These are phyloP conservation scores for Rhizopogon parksii DNA, from an alignment of 1,284 basidiomycete species.

Conservation along the genomic window DNA sequence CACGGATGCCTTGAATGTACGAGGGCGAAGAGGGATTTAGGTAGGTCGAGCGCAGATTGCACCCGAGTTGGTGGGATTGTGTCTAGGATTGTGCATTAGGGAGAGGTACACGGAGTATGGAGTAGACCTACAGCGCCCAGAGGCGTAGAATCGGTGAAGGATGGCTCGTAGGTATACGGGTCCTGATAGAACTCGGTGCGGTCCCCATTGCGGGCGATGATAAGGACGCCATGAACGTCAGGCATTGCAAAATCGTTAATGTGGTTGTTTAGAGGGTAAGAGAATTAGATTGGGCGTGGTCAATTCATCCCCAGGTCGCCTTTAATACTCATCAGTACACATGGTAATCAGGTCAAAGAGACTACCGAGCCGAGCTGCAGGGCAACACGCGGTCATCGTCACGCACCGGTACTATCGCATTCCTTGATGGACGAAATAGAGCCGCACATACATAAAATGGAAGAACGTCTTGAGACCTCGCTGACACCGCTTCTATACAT, in stretches of 20 bases:
- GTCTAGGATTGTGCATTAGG: constrained; percentile 32
- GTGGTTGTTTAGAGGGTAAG: neutral
- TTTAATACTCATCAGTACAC: neutral
- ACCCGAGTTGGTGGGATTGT: constrained; percentile 69
- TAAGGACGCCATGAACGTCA: constrained; percentile 71
- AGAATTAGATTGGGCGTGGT: neutral
- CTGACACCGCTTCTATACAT: neutral
- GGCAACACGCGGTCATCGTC: neutral
- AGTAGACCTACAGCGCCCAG: constrained; percentile 64
- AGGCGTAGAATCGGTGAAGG: constrained; percentile 73
- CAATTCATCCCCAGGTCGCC: neutral
- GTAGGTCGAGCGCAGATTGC: constrained; percentile 62
- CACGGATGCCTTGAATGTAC: constrained; percentile 61
- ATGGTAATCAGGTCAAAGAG: neutral
- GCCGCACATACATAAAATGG: neutral
- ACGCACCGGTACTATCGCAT: no score
- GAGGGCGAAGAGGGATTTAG: constrained; percentile 56
- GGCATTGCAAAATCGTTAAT: constrained; percentile 32
- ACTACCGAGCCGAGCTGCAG: neutral
- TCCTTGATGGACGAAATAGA: neutral
- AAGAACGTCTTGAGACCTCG: neutral
- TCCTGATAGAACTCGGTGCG: constrained; percentile 66
- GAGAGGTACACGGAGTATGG: neutral
- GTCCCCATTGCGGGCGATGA: constrained; percentile 80
- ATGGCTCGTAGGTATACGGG: constrained; percentile 60